Conservation (phyloP, 768 basidiomycete genomes). For the Pholiota molesta region DNA sequence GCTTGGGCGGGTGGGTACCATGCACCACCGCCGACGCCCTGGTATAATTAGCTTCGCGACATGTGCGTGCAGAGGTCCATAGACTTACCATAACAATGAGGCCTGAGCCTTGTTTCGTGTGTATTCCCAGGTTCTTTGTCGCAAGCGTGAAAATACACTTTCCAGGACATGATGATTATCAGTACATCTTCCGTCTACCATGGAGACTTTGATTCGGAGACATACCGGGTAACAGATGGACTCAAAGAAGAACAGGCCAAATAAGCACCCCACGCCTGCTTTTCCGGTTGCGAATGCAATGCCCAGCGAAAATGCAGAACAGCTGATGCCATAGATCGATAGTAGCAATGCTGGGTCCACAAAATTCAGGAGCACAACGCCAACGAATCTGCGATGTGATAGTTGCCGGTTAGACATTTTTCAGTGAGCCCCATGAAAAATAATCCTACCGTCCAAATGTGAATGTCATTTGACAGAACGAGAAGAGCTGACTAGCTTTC, state of each 20-base stretch:
- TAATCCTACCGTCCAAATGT: constrained; percentile 54
- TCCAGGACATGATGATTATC: not conserved
- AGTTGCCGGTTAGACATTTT: not conserved
- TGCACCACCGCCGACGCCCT: constrained; percentile 66
- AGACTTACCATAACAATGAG: constrained; percentile 60
- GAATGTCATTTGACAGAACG: constrained; percentile 73
- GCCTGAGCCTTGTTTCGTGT: constrained; percentile 65
- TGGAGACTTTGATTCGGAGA: constrained; percentile 3
- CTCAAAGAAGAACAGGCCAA: constrained; percentile 73
- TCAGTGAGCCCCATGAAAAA: not conserved
- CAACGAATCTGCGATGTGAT: constrained; percentile 49
- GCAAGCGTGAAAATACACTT: constrained; percentile 68
- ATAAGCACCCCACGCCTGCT: constrained; percentile 62
- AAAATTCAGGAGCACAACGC: constrained; percentile 61
- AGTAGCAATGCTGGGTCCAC: constrained; percentile 69
- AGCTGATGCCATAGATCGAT: constrained; percentile 52
- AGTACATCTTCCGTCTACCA: not conserved
- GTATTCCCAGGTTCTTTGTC: constrained; percentile 62
- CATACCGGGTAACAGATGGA: constrained; percentile 71
- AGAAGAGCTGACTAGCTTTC: constrained; percentile 65
- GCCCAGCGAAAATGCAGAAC: constrained; percentile 53
- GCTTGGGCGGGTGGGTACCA: constrained; percentile 70
- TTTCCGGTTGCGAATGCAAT: constrained; percentile 53
- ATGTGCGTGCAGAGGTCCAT: constrained; percentile 14
- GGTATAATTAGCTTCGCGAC: not conserved